Conservation (phyloP, 2,329 filamentous ascomycete genomes). For the Pseudogymnoascus sp. region DNA sequence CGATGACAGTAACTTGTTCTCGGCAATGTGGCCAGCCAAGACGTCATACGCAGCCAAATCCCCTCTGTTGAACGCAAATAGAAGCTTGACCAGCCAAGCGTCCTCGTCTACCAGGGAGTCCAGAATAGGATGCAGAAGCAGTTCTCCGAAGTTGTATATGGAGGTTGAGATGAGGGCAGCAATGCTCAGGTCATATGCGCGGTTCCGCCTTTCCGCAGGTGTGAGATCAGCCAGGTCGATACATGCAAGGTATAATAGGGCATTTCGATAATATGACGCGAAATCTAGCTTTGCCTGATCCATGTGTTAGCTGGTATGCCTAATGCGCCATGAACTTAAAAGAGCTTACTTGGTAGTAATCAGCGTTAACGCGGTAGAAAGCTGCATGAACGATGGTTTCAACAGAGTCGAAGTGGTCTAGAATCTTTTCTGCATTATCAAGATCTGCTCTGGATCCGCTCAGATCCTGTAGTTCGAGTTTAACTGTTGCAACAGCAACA, state of each 20-base stretch:
- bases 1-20: slow-evolving; percentile 70
- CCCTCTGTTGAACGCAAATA: slow-evolving; percentile 95
- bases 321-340: not conserved
- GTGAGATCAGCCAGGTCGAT: slow-evolving; percentile 74
- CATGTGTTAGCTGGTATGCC: slow-evolving; percentile 16
- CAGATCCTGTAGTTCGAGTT: slow-evolving; percentile 70
- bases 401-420: slow-evolving; percentile 89
- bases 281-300: slow-evolving; percentile 73
- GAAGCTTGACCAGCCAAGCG: slow-evolving; percentile 86
- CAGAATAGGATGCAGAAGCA: slow-evolving; percentile 94
- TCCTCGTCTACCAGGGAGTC: slow-evolving; percentile 73
- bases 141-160: slow-evolving; percentile 99
- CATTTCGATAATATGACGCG: slow-evolving; percentile 93
- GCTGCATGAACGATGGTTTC: slow-evolving; percentile 92
- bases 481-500: slow-evolving; percentile 80
- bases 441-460: slow-evolving; percentile 81
- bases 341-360: slow-evolving; percentile 71
- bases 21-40: slow-evolving; percentile 70
- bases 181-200: slow-evolving; percentile 88
- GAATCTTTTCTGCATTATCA: slow-evolving; percentile 75
- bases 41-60: slow-evolving; percentile 83
- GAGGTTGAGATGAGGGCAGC: slow-evolving; percentile 87
- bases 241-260: slow-evolving; percentile 94
- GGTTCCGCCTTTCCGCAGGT: slow-evolving; percentile 65
- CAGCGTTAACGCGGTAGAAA: slow-evolving; percentile 91